These are phyloP conservation scores for Hemisphaericaspora xylanilytica DNA, from an alignment of 1,139 yeast genomes.

Conservation along the genomic window DNA sequence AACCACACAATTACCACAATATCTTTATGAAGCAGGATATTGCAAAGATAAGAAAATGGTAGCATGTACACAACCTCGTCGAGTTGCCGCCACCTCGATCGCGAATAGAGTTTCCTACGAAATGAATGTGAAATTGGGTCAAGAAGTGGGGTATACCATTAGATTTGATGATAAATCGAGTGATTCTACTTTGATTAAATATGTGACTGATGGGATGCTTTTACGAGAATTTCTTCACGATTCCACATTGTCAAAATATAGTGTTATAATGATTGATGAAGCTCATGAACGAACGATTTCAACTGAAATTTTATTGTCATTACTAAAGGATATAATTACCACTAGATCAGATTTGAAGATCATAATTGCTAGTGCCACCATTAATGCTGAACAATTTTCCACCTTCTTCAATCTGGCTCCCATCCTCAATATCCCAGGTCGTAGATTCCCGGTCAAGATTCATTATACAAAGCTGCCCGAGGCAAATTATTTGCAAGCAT, in stretches of 20 bases:
- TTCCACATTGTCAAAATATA: slow-evolving; percentile 63
- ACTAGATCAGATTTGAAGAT: slow-evolving; percentile 68
- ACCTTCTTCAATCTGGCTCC: slow-evolving; percentile 80
- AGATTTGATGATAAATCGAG: slow-evolving; percentile 79
- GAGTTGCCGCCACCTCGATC: slow-evolving; percentile 94
- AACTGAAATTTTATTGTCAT: slow-evolving; percentile 86
- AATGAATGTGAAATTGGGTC: slow-evolving; percentile 67
- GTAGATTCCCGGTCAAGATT: slow-evolving; percentile 84
- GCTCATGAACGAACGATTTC: slow-evolving; percentile 94
- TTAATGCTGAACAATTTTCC: slow-evolving; percentile 84
- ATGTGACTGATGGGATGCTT: slow-evolving; percentile 94
- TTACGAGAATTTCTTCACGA: slow-evolving; percentile 80
- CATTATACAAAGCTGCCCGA: slow-evolving; percentile 86
- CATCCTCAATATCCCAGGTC: slow-evolving; percentile 83
- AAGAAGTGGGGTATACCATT: slow-evolving; percentile 81
- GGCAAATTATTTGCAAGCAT: slow-evolving; percentile 86
- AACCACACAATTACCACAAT: slow-evolving; percentile 93
- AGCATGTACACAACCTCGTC: slow-evolving; percentile 94
- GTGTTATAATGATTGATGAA: slow-evolving; percentile 91
- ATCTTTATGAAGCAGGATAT: slow-evolving; percentile 78
- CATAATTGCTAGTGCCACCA: slow-evolving; percentile 89
- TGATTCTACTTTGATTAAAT: slow-evolving; percentile 67
- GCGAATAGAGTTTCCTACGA: slow-evolving; percentile 92
- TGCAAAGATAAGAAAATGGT: slow-evolving; percentile 52
- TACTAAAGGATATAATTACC: slow-evolving; percentile 67